These are phyloP conservation scores for Heterotrichella gracilis DNA, from an alignment of 352 stramenopile genomes.

Conservation along the genomic window DNA sequence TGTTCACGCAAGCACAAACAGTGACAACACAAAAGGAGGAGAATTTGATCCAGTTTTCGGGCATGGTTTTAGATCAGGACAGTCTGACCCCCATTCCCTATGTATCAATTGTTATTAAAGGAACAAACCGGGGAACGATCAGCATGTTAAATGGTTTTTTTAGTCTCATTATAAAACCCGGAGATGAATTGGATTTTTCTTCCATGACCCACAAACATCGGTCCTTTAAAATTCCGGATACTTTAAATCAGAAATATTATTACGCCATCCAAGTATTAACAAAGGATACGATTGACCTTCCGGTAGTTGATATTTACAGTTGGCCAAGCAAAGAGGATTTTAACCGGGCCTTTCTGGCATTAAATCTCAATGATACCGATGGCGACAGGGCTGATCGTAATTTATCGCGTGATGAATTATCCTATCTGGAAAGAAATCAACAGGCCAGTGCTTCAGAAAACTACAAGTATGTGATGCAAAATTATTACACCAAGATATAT, in stretches of 20 bases:
- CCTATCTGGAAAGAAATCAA: not conserved
- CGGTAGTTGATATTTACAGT: not conserved
- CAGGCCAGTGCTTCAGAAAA: not conserved
- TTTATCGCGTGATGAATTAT: not conserved
- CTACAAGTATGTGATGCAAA: conserved; percentile 7
- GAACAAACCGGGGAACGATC: not conserved
- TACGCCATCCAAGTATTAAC: not conserved
- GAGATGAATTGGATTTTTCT: not conserved
- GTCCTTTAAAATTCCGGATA: not conserved
- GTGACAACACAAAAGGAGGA: too few relatives aligned
- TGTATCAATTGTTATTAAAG: conserved; percentile 5
- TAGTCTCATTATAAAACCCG: not conserved
- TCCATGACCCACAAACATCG: not conserved
- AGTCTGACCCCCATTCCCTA: not conserved
- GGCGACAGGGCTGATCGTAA: not conserved
- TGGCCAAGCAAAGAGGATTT: not conserved
- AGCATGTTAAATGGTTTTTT: not conserved
- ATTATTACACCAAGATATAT: not conserved
- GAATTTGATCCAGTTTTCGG: not conserved
- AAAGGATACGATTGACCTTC: not conserved
- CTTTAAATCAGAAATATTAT: not conserved
- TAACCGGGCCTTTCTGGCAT: not conserved
- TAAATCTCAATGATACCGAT: not conserved
- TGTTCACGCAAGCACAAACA: too few relatives aligned
- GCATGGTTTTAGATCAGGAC: not conserved